A percentile compares a stretch with the other conserved stretches of the same genome.
Evolutionary conservation across 495 filamentous ascomycete genomes (phyloP).

Genomic region (Penicillium coprophilum): DNA sequence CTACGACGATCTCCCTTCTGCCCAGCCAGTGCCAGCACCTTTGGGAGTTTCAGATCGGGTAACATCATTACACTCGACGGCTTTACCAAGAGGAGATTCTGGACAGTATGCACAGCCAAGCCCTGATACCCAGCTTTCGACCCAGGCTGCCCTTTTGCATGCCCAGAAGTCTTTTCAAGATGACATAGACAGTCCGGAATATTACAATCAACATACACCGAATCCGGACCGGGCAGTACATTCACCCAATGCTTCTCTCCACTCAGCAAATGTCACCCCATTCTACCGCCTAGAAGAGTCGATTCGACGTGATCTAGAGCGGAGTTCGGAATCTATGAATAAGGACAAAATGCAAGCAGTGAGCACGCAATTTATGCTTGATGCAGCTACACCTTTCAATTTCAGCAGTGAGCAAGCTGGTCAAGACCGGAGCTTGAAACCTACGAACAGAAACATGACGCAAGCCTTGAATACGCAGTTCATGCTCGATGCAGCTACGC

Average conservation of each 20-base stretch:
- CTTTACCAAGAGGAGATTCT: constrained; percentile 26
- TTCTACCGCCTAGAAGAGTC: constrained; percentile 28
- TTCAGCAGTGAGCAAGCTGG: constrained; percentile 34
- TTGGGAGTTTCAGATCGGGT: constrained; percentile 33
- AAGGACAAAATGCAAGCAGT: constrained; percentile 31
- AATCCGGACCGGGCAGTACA: constrained; percentile 17
- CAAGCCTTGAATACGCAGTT: constrained; percentile 50
- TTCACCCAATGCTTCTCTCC: constrained; percentile 16
- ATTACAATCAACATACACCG: constrained; percentile 15
- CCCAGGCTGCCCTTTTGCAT: constrained; percentile 49
- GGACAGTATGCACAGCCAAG: constrained; percentile 21
- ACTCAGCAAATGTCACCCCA: constrained; percentile 37
- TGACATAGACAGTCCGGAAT: constrained; percentile 39
- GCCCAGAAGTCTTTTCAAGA: constrained; percentile 51
- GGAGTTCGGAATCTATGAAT: constrained; percentile 6
- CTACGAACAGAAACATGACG: constrained; percentile 16
- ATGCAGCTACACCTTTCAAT: constrained; percentile 49
- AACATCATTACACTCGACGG: constrained; percentile 43
- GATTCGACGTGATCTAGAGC: constrained; percentile 2
- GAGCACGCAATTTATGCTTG: constrained; percentile 53
- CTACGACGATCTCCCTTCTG: constrained; percentile 41
- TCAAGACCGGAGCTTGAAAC: constrained; percentile 4
- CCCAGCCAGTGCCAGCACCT: constrained; percentile 32
- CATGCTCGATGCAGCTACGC: constrained; percentile 50
- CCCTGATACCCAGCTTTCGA: constrained; percentile 44